A percentile compares a stretch with the other conserved stretches of the same genome.
Evolutionary conservation across 169 alveolate species (phyloP).

Genomic region (Cryptosporidium sp.): DNA sequence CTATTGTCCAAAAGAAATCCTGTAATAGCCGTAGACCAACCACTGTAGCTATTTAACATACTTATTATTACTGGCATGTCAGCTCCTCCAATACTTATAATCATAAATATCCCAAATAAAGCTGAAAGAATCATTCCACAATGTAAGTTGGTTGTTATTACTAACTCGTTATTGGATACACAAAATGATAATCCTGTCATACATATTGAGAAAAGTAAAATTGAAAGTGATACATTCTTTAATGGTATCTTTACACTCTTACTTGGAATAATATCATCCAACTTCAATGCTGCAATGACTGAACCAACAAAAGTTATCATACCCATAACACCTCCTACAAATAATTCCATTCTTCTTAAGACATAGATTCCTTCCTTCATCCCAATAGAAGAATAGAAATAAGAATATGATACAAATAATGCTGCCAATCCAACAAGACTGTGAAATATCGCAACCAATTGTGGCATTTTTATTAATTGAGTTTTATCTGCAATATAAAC

Average conservation of each 20-base stretch:
- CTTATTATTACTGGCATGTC: constrained; percentile 91
- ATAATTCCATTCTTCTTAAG: constrained; percentile 36
- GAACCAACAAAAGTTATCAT: constrained; percentile 72
- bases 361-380: not conserved
- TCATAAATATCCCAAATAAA: constrained; percentile 87
- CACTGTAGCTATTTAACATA: constrained; percentile 88
- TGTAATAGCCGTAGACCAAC: constrained; percentile 88
- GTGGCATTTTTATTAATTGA: constrained; percentile 62
- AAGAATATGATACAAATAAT: constrained; percentile 71
- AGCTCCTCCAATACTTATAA: constrained; percentile 86
- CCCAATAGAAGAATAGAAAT: constrained; percentile 15
- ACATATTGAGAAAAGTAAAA: not conserved
- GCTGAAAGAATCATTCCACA: constrained; percentile 78
- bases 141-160: constrained; percentile 39
- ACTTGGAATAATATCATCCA: constrained; percentile 71
- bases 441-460: constrained; percentile 56
- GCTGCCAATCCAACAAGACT: constrained; percentile 67
- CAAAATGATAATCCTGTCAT: constrained; percentile 51
- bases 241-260: constrained; percentile 44
- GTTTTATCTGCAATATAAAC: constrained; percentile 76
- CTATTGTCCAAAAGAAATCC: constrained; percentile 86
- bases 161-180: constrained; percentile 20
- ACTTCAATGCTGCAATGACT: constrained; percentile 75
- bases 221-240: constrained; percentile 11
- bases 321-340: constrained; percentile 49